Base-by-base conservation (phyloP, 2,329 filamentous ascomycete species). In the Arthrobotrys sphaeroides region DNA sequence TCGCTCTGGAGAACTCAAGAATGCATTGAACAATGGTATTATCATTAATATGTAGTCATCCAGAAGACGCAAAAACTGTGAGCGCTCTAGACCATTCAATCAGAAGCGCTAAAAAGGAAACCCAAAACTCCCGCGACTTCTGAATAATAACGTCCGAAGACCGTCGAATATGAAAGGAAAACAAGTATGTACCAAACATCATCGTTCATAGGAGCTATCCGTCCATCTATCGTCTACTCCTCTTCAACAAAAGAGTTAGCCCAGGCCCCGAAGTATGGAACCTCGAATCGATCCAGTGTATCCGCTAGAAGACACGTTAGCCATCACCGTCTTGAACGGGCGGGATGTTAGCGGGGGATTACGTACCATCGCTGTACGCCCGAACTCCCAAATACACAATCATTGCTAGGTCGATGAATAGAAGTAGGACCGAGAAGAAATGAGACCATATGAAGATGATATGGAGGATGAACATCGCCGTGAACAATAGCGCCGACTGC, bases 161-260 rank as follows among this genome's bases (percentile, higher is more conserved):
- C 31, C 10, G 18, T 38, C 24, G 43, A 57, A 6, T 10, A 53
- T 9, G 24, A 16, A 26, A 42, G 43, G 18, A 13, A 5, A 40
- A 43, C 16, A 53, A 24, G 47, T 18, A 26, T 16, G 45, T 61
- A 66, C 42, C 51, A 18, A 6, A 60, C 22, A 18, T 45, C 10
- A 16, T 45, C 24, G 38, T 49, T 57, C 4, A 18, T 9, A 26
- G 12, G 2, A 31, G 42, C 28, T 18, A 22, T 5, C n/a, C 1
- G 5, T 9, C 4, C 24, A 18, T 43, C 40, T 43, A 49, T 24
- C 13, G 20, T 26, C 83, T 80, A 90, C 82, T 97, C 95, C 81
- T 97, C 92, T 80, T 97, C 94, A 69, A 98, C 86, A 81, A 97
- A 94, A 24, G 91, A 91, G 83, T 90, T 96, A 45, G 95, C 95